Conservation (phyloP, 495 filamentous ascomycete genomes). For the Xanthoparmelia taractica region DNA sequence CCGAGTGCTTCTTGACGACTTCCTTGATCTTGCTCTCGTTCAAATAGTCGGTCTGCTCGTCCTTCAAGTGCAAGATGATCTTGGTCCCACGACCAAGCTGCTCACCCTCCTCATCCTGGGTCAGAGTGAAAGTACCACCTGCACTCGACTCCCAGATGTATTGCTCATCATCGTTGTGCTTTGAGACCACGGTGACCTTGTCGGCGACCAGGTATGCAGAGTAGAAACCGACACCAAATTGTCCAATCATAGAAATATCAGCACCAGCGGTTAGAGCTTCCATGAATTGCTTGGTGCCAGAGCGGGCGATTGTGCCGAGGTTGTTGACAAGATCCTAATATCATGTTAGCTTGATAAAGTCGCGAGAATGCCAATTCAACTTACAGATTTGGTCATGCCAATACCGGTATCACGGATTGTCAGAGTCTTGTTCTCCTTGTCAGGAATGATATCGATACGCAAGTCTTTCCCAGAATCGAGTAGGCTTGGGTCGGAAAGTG, state of each 20-base stretch:
- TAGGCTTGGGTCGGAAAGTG: slow-evolving; percentile 92
- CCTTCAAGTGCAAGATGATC: slow-evolving; percentile 98
- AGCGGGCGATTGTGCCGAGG: slow-evolving; percentile 97
- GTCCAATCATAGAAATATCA: slow-evolving; percentile 99
- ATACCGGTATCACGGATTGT: slow-evolving; percentile 97
- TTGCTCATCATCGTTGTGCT: slow-evolving; percentile 99
- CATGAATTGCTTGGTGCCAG: slow-evolving; percentile 99
- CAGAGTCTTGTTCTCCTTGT: slow-evolving; percentile 94
- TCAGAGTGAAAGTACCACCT: slow-evolving; percentile 94
- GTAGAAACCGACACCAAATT: slow-evolving; percentile 99
- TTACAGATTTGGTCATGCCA: slow-evolving; percentile 99
- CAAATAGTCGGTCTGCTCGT: slow-evolving; percentile 96
- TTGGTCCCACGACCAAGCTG: slow-evolving; percentile 89
- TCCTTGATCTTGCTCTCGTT: slow-evolving; percentile 99
- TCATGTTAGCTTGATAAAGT: background rate
- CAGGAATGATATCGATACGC: slow-evolving; percentile 93
- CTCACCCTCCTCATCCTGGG: slow-evolving; percentile 82
- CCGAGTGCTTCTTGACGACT: slow-evolving; percentile 99
- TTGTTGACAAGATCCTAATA: slow-evolving; percentile 97
- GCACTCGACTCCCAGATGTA: slow-evolving; percentile 99
- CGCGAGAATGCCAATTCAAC: slow-evolving; percentile 32
- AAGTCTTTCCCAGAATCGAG: slow-evolving; percentile 95
- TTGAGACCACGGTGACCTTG: slow-evolving; percentile 88
- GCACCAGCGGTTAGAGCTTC: slow-evolving; percentile 96
- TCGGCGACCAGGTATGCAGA: slow-evolving; percentile 99